Evolutionary conservation across 2,329 filamentous ascomycete genomes (phyloP), one percentile per base, ranked within the genome.

Genomic region (Rhytidhysteron rufulum): DNA sequence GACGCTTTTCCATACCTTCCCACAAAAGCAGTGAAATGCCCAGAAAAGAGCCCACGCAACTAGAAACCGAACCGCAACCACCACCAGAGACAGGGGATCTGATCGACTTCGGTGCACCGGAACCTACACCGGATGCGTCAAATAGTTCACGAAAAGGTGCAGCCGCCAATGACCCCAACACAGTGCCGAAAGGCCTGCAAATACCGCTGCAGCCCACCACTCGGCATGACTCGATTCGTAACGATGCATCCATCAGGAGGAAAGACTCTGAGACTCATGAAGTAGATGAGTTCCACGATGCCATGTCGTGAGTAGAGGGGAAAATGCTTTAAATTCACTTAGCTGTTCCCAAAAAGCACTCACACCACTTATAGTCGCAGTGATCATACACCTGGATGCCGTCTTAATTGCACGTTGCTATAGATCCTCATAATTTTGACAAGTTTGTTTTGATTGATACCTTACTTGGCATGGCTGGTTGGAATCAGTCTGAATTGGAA

Each of bases 21-120:
- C 77, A 45, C 69, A 59, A 53, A 33, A 58, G 48, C 41, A 36
- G 52, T 13, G 51, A 51, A 5, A 40, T 54, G 15, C 42, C 49
- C 33, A 45, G 22, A 15, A 13, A 15, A 21, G 34, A 16, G 11
- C 34, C 17, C 19, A 8, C 17, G n/a, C 27, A 39, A n/a, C 17
- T 11, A 7, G 22, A 19, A 32, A 4, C 29, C 5, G 4, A 17
- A 16, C 10, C 34, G 31, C 17, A 5, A 22, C 17, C 16, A 18
- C 29, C 21, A 34, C 34, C 18, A n/a, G 25, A 17, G 37, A 38
- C 44, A 29, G 62, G 60, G 22, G 68, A 79, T 47, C 66, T 84
- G 34, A 80, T 84, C 45, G 74, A 85, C 50, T 75, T 82, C 51
- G 75, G 73, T 6, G 71, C 75, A 41, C 63, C 69, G 39, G 65